These are phyloP conservation scores for Conoideocrella luteorostrata DNA, from an alignment of 2,329 filamentous ascomycete species.

Conservation along the genomic window DNA sequence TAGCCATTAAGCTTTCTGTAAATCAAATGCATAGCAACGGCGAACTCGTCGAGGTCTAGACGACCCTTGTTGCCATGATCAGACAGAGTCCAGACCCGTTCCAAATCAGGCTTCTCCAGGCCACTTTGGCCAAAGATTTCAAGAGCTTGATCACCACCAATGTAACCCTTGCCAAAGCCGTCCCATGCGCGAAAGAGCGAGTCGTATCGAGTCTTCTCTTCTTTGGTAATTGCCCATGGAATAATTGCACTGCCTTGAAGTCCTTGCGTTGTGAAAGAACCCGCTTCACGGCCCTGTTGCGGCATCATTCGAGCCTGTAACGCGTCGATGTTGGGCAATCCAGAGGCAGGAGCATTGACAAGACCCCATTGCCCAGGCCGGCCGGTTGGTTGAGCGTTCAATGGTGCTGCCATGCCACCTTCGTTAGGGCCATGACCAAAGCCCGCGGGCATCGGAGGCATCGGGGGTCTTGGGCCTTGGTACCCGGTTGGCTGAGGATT, in stretches of 20 bases:
- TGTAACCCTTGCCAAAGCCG: conserved; percentile 85
- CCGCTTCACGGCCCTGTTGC: conserved; percentile 81
- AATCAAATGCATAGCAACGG: conserved; percentile 97
- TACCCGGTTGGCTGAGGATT: conserved; percentile 76
- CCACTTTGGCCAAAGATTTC: conserved; percentile 97
- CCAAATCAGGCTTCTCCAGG: conserved; percentile 80
- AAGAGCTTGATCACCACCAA: conserved; percentile 86
- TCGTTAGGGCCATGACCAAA: conserved; percentile 45
- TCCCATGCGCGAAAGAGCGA: conserved; percentile 95
- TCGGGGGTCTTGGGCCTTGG: conserved; percentile 76
- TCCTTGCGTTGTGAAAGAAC: conserved; percentile 75
- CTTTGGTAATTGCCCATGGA: conserved; percentile 97
- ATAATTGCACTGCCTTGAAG: conserved; percentile 91
- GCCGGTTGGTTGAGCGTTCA: conserved; percentile 93
- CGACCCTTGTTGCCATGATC: conserved; percentile 92
- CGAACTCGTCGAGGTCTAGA: conserved; percentile 93
- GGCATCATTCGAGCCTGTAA: conserved; percentile 96
- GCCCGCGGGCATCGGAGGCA: conserved; percentile 70
- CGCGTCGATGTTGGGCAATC: conserved; percentile 88
- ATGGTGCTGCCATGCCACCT: conserved; percentile 54
- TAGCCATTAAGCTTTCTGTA: conserved; percentile 97
- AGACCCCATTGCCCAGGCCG: conserved; percentile 95
- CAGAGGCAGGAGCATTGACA: conserved; percentile 84
- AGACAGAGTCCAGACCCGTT: conserved; percentile 89
- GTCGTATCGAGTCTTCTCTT: conserved; percentile 96